Base-by-base conservation (phyloP, 208 protist genomes). In the Leishmania amazonensis region DNA sequence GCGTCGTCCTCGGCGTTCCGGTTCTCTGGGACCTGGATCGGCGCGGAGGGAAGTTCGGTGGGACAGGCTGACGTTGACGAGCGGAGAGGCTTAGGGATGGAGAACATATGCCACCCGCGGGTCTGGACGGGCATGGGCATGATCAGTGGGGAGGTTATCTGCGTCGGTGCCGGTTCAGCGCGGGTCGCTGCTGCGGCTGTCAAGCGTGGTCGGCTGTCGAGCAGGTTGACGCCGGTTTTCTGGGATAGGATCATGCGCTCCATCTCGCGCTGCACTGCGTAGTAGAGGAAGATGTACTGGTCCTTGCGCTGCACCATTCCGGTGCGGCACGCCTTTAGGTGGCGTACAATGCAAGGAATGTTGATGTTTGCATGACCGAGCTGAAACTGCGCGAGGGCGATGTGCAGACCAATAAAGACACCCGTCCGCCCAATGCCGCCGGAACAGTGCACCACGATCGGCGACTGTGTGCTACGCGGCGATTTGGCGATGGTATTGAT, bases 361-460 rank as follows among this genome's bases (percentile, higher is more conserved):
- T 83, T 89, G 35, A 97, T 88, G 53, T 87, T 79, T 74, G 85
- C 76, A 21, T 83, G 86, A 77, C 92, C 87, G 17, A 93, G 84
- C 78, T 94, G 89, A 81, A 97, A 95, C 86, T 94, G 89, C 5
- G 88, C 90, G 38, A 96, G 88, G 4, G 85, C 80, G 38, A 96
- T 83, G 85, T 97, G 94, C 81, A 97, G 82, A 68, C 83, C 89
- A 73, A 97, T 94, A 64, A 97, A 97, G n/a, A 96, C 91, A 42
- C 94, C 94, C 28, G 94, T 97, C 40, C 94, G 90, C n/a, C 94
- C 94, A 28, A 97, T 89, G 31, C 94, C 94, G 54, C 92, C 94
- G n/a, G 90, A 94, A 81, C 94, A 97, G 85, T 97, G 94, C 71
- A 97, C 93, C 24, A 96, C 79, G 67, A 96, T 93, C 17, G 93